These are phyloP conservation scores for Gentiana macrophylla DNA, from an alignment of 257 asterid genomes.

Conservation along the genomic window DNA sequence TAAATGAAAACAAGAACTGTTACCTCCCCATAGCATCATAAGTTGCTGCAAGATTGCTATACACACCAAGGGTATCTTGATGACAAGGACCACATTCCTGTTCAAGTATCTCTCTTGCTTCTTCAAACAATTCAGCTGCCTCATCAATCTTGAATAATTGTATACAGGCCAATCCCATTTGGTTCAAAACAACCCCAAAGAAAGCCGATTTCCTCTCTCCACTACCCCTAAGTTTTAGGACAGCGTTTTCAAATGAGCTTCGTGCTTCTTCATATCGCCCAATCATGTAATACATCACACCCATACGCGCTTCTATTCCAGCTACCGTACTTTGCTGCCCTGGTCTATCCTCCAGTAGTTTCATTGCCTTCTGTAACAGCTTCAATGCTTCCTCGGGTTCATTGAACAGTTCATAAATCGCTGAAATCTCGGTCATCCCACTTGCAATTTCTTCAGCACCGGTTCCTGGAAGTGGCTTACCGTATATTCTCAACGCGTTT, in stretches of 20 bases:
- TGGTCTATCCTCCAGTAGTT: constrained; percentile 82
- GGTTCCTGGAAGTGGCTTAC: constrained; percentile 87
- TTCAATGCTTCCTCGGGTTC: constrained; percentile 95
- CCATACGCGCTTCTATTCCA: constrained; percentile 93
- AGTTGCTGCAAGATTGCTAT: constrained; percentile 96
- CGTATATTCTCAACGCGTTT: constrained; percentile 79
- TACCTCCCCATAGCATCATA: constrained; percentile 99
- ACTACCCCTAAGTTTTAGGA: constrained; percentile 66
- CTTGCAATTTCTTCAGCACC: constrained; percentile 82
- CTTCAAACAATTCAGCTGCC: constrained; percentile 96
- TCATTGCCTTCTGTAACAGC: constrained; percentile 80
- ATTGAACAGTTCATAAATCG: constrained; percentile 79
- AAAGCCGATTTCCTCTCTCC: constrained; percentile 96
- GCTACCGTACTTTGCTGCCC: constrained; percentile 96
- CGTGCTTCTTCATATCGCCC: constrained; percentile 84
- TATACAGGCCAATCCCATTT: constrained; percentile 95
- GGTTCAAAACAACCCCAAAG: constrained; percentile 93
- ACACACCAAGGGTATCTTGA: constrained; percentile 95
- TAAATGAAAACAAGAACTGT: constrained; percentile 3
- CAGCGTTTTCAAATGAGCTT: constrained; percentile 68
- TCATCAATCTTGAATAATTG: constrained; percentile 93
- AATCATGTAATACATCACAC: constrained; percentile 89
- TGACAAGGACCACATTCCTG: constrained; percentile 89
- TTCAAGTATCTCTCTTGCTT: constrained; percentile 87
- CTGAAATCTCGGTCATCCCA: constrained; percentile 88